Base-by-base conservation (phyloP, 2,329 filamentous ascomycete genomes). In the Cladorrhinum sp. region DNA sequence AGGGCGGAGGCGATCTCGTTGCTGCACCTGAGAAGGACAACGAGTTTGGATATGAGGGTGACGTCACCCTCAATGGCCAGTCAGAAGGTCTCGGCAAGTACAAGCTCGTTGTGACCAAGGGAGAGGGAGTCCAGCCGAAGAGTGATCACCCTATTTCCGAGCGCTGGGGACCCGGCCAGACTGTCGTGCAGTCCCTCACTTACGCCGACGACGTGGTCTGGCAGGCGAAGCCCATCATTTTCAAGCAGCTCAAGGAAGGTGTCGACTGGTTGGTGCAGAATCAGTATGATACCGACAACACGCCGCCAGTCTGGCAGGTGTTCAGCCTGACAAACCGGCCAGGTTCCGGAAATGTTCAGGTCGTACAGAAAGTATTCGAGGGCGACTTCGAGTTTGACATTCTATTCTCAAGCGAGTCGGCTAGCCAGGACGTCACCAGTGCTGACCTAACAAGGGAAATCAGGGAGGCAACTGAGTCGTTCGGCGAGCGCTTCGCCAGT, bases 351-450 rank as follows among this genome's bases (percentile, higher is more conserved):
- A 98, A 98, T 70, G 77, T 91, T 13, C 93, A 99, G 65, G 77
- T 96, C 45, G 81, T 98, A 16, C 92, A 99, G 75, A 97, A 96
- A 76, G 85, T 92, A 1, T 98, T 96, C 68, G 85, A 93, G 68
- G 93, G 95, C 1, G 75, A 87, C 1, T 99, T 98, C 70, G 92
- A 93, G 78, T 98, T 98, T 68, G 95, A 98, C 72, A 81, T 98
- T 57, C 81, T 98, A 53, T 97, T 92, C 77, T 92, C 91, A 3
- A 96, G 93, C 62, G 86, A 78, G 13, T 93, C 91, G 18, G 84
- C 87, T 3, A 75, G 77, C 27, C 78, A 79, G 65, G 79, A 82
- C 18, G 65, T 85, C 36, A 81, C 76, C 4, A 81, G 80, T 59
- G 83, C 88, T 45, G 85, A 89, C 62, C 75, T 98, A 16, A 89